A percentile compares a stretch with the other conserved stretches of the same genome.
Conservation (phyloP, 2,329 filamentous ascomycete species). For the Aspergillus candidus region DNA sequence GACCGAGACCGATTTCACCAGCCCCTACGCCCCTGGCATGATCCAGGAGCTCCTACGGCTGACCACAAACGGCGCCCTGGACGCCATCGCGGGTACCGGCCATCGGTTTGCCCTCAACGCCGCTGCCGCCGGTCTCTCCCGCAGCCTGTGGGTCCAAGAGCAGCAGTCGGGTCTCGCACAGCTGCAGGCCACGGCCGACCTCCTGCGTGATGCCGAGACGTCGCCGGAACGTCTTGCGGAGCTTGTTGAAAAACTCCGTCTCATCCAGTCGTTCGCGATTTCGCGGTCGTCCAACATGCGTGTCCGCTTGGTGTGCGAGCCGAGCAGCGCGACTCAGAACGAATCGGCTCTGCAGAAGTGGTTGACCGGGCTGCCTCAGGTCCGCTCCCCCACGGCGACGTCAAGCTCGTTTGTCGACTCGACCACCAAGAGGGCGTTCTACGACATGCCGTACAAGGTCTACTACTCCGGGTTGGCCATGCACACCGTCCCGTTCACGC, state of each 20-base stretch:
- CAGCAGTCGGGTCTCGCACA: conserved; percentile 88
- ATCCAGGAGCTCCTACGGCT: conserved; percentile 82
- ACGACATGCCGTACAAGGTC: conserved; percentile 92
- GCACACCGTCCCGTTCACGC: conserved; percentile 76
- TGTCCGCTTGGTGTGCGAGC: conserved; percentile 77
- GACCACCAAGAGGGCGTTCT: conserved; percentile 66
- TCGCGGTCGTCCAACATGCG: conserved; percentile 47
- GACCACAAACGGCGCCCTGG: conserved; percentile 81
- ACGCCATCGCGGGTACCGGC: conserved; percentile 83
- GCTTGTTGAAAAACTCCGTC: conserved; percentile 75
- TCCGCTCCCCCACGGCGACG: conserved; percentile 32
- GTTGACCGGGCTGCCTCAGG: conserved; percentile 53
- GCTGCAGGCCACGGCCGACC: conserved; percentile 71
- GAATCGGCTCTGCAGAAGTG: conserved; percentile 66
- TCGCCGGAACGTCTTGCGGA: conserved; percentile 65
- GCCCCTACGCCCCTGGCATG: conserved; percentile 70
- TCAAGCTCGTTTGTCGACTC: conserved; percentile 26
- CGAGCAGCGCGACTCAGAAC: conserved; percentile 65
- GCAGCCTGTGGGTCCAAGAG: conserved; percentile 66
- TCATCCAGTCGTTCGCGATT: conserved; percentile 55
- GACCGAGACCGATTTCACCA: conserved; percentile 83
- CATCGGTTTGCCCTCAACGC: conserved; percentile 80
- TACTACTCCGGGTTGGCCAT: conserved; percentile 84
- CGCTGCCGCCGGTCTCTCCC: conserved; percentile 72
- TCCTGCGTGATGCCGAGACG: conserved; percentile 62